Base-by-base conservation (phyloP, 2,329 filamentous ascomycete genomes). In the Penicillium sp. region DNA sequence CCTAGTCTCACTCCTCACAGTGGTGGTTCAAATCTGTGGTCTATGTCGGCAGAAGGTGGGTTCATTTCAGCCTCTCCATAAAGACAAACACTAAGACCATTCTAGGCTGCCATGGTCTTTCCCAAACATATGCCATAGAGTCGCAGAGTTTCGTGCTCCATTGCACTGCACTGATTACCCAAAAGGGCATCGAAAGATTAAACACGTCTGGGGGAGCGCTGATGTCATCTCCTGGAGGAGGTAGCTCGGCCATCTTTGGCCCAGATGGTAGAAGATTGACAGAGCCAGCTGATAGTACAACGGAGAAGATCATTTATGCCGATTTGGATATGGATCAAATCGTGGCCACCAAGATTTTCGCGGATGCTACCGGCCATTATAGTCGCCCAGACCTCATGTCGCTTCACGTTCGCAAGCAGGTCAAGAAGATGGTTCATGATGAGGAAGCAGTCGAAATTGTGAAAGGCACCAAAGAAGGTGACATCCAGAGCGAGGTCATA, bases 71-170 rank as follows among this genome's bases (percentile, higher is more conserved):
- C 8, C 19, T 37, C 14, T 1, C 1, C 13, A 9, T 3, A n/a
- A 7, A 21, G 16, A 4, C 14, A 19, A 21, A 2, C 4, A 24
- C 2, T 55, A 16, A 44, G 53, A 21, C 8, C 49, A 29, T 21
- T 3, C 4, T 8, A 57, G 58, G 60, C 4, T 78, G 75, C 55
- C 75, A 75, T 29, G 76, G 65, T 45, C 71, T 84, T 1, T 80
- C 82, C 0, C 81, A 81, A 58, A 77, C 79, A 0, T 85, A 86
- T 61, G 84, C 84, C 1, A 79, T 87, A 9, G 85, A 87, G 65
- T 78, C 81, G 1, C 74, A 76, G 9, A 69, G 80, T 0, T 87
- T 81, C 57, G 84, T 87, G 1, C 75, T 86, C 3, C 82, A 84
- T 60, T 72, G 72, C 48, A 83, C 82, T 0, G 68, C 77, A 0